Percentiles rank a stretch among this genome's conserved stretches.
Evolutionary conservation across 371 early-diverging fungal species (phyloP).

Genomic region (Mortierella sp.): DNA sequence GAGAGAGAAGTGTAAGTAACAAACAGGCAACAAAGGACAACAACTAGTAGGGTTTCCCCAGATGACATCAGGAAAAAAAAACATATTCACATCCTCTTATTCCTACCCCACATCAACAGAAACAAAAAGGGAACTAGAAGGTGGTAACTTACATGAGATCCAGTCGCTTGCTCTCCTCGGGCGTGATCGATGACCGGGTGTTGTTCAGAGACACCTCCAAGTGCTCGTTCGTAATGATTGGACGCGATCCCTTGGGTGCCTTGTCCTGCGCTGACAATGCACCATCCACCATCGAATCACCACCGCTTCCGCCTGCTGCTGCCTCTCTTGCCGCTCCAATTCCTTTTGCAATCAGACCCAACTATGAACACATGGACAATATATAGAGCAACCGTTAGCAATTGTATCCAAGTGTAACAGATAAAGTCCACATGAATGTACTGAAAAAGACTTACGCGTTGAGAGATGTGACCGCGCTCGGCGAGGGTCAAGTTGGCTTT

Average conservation of each 20-base stretch:
- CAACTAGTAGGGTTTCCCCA: not conserved
- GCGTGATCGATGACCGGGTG: conserved; percentile 77
- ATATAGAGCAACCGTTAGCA: conserved; percentile 14
- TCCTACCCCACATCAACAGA: not conserved
- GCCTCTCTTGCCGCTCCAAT: conserved; percentile 34
- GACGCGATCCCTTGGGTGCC: conserved; percentile 38
- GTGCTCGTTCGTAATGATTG: conserved; percentile 65
- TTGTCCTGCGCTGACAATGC: conserved; percentile 2
- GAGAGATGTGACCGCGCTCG: conserved; percentile 72
- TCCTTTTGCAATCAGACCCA: conserved; percentile 70
- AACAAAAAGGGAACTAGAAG: not conserved
- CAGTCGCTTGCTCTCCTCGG: conserved; percentile 70
- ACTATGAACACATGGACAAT: conserved; percentile 28
- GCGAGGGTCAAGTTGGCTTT: conserved; percentile 69
- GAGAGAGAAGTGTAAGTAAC: not conserved
- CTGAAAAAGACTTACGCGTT: conserved; percentile 60
- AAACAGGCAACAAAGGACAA: not conserved
- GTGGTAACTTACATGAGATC: conserved; percentile 62
- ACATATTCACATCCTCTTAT: not conserved
- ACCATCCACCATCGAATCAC: conserved; percentile 2
- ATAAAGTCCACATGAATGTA: not conserved
- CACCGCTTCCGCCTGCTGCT: conserved; percentile 12
- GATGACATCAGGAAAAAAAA: not conserved
- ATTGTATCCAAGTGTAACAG: not conserved
- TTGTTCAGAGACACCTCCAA: conserved; percentile 70